Conservation (phyloP, 352 stramenopile genomes). For the Pythium oligandrum region DNA sequence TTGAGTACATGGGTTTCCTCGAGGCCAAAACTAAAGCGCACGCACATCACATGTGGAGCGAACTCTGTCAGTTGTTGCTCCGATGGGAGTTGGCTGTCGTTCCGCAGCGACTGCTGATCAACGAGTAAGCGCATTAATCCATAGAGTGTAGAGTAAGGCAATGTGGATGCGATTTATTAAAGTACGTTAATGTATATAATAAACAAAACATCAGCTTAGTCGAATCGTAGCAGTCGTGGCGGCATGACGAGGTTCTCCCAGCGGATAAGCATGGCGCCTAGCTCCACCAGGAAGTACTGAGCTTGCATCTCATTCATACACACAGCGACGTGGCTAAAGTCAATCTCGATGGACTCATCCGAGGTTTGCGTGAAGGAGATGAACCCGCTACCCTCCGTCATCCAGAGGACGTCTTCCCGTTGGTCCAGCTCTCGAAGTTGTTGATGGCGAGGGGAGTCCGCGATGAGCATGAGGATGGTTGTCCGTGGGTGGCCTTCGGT, state of each 20-base stretch:
- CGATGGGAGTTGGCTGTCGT: slow-evolving; percentile 16
- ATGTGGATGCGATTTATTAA: too few relatives aligned
- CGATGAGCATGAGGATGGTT: slow-evolving; percentile 18
- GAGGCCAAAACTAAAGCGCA: slow-evolving; percentile 7
- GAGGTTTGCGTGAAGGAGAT: slow-evolving; percentile 15
- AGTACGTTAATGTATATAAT: too few relatives aligned
- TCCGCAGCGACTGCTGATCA: slow-evolving; percentile 6
- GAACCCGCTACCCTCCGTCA: slow-evolving; percentile 13
- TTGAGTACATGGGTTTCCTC: slow-evolving; percentile 25
- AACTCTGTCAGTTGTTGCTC: slow-evolving; percentile 19
- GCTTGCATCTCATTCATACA: slow-evolving; percentile 16
- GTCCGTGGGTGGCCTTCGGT: background rate
- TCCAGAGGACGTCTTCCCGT: slow-evolving; percentile 15
- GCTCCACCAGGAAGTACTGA: slow-evolving; percentile 20
- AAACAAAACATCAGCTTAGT: too few relatives aligned
- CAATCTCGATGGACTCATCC: slow-evolving; percentile 14
- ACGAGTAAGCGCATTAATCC: too few relatives aligned
- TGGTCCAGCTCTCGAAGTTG: slow-evolving; percentile 2
- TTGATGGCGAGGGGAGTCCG: slow-evolving; percentile 3
- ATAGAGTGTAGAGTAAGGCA: too few relatives aligned
- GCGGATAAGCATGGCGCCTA: slow-evolving; percentile 14
- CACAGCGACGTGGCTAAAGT: slow-evolving; percentile 14
- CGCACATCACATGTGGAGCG: slow-evolving; percentile 20
- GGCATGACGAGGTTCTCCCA: slow-evolving; percentile 19
- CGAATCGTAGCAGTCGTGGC: slow-evolving; percentile 9